Conservation (phyloP, 352 stramenopile genomes). For the Labyrinthula sp. region DNA sequence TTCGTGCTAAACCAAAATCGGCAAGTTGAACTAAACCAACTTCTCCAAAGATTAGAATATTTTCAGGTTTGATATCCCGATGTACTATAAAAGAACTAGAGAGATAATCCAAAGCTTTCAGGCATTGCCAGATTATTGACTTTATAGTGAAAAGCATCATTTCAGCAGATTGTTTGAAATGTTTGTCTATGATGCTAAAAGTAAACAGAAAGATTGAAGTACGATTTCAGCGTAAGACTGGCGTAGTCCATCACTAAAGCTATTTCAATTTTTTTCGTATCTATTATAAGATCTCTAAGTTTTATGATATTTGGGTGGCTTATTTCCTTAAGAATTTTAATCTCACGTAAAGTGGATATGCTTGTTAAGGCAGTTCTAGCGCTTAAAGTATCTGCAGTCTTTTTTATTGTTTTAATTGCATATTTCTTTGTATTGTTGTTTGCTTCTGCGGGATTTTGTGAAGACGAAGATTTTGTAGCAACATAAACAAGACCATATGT, state of each 20-base stretch:
- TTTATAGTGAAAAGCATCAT: constrained; percentile 28
- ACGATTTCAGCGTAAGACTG: constrained; percentile 12
- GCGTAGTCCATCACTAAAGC: constrained; percentile 28
- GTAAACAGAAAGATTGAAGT: too few relatives aligned
- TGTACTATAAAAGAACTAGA: constrained; percentile 83
- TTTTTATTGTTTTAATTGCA: constrained; percentile 29
- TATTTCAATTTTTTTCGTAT: constrained; percentile 22
- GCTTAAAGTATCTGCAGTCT: constrained; percentile 11
- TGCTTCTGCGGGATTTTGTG: background rate
- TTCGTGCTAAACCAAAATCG: constrained; percentile 19
- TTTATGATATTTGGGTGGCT: constrained; percentile 94
- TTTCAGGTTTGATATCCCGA: constrained; percentile 86
- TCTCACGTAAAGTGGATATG: constrained; percentile 69
- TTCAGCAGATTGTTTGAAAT: constrained; percentile 8
- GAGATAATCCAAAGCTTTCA: constrained; percentile 74
- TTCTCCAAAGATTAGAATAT: constrained; percentile 33
- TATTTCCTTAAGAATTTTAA: constrained; percentile 84
- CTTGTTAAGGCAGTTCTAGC: constrained; percentile 20
- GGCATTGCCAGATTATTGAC: constrained; percentile 56
- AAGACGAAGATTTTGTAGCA: constrained; percentile 5
- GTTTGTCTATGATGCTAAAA: too few relatives aligned
- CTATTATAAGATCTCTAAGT: constrained; percentile 27
- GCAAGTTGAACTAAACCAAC: constrained; percentile 22
- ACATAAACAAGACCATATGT: constrained; percentile 29
- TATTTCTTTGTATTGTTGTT: constrained; percentile 14